Base-by-base conservation (phyloP, 2,329 filamentous ascomycete species). In the Zymoseptoria brevis region DNA sequence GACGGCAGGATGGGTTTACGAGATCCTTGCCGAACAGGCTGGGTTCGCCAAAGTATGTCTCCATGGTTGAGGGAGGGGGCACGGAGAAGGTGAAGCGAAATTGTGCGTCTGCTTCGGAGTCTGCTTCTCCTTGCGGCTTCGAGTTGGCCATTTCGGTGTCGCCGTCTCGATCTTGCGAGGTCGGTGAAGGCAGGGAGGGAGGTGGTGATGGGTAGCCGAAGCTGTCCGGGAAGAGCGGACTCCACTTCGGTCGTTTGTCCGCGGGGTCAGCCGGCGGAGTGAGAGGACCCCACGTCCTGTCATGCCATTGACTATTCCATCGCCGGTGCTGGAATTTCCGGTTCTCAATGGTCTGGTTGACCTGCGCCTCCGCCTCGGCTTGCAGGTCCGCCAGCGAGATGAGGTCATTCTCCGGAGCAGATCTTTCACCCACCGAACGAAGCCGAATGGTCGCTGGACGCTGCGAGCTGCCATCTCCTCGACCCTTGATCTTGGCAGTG, bases 221-320 rank as follows among this genome's bases (percentile, higher is more conserved):
- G 13, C 63, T 67, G 60, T 66, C 61, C 24, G 67, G 61, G 41
- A 66, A 62, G 22, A 71, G 64, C 22, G 67, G 62, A 30, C 66
- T 68, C 66, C 71, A 72, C 52, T 64, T 64, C 8, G 63, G 65
- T n/a, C 59, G 61, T 50, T 66, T 58, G 26, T 69, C 68, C 16
- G 60, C 60, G 16, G 60, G 80, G 60, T 90, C 87, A 69, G 84
- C 80, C 50, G 89, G 84, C 21, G 91, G 91, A 55, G 89, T 90
- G 65, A 97, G 82, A 55, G 93, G 91, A 65, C 87, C 86, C 77
- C 87, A 86, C 62, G 93, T 96, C 72, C 91, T 82, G 76, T 97
- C 92, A 68, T 95, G 83, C 78, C 90, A 91, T 70, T 89, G 88
- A 68, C 89, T 82, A 75, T 96, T 96, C 91, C 93, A 96, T 72